Conservation (phyloP, 139 green algal species). For the Coccomyxa sp. region DNA sequence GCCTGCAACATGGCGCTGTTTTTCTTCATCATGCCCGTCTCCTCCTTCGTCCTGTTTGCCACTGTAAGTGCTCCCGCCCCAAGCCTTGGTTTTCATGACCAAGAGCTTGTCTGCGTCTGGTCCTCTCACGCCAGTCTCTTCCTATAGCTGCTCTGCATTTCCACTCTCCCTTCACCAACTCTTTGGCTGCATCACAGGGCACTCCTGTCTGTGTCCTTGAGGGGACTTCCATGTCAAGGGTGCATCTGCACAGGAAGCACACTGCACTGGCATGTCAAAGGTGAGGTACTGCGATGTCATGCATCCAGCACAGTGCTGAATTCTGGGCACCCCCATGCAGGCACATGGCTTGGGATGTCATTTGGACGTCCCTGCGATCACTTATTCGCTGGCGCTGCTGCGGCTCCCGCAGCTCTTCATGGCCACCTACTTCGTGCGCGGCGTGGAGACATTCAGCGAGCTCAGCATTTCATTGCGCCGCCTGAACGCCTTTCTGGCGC, state of each 20-base stretch:
- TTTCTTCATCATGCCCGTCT: constrained; percentile 66
- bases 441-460: constrained; percentile 57
- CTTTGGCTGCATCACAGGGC: too few relatives aligned
- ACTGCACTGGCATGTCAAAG: too few relatives aligned
- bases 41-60: constrained; percentile 66
- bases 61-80: too few relatives aligned
- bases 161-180: too few relatives aligned
- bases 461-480: constrained; percentile 54
- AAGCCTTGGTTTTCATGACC: too few relatives aligned
- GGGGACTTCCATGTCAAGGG: too few relatives aligned
- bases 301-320: not conserved
- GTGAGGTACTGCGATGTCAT: too few relatives aligned
- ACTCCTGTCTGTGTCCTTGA: too few relatives aligned
- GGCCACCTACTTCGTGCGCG: constrained; percentile 56
- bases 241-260: too few relatives aligned
- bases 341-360: constrained; percentile 3
- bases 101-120: too few relatives aligned
- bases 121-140: too few relatives aligned
- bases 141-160: too few relatives aligned
- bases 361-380: constrained; percentile 59
- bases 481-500: constrained; percentile 66
- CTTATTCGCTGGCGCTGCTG: constrained; percentile 64
- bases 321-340: not conserved
- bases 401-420: constrained; percentile 56
- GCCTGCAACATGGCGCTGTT: constrained; percentile 61